A percentile compares a stretch with the other conserved stretches of the same genome.
These are phyloP conservation scores for Metarhizium rileyi DNA, from an alignment of 2,329 filamentous ascomycete genomes.

Conservation along the genomic window DNA sequence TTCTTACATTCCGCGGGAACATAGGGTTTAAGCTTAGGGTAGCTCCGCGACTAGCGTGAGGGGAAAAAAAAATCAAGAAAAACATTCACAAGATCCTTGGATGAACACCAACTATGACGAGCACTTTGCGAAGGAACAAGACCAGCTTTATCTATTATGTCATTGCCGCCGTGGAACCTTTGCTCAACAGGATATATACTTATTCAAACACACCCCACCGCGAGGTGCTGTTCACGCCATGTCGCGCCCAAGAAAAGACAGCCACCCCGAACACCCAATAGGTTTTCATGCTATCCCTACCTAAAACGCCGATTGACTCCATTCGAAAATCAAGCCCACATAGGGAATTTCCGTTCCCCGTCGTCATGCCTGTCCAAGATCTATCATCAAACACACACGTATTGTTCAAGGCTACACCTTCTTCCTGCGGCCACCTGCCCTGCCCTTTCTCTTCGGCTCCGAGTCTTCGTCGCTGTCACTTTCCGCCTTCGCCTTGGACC, in stretches of 20 bases:
- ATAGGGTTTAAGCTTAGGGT: background rate
- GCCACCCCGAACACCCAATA: slow-evolving; percentile 14
- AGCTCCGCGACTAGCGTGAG: background rate
- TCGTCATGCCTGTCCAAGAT: slow-evolving; percentile 11
- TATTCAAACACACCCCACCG: background rate
- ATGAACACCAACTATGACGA: no score
- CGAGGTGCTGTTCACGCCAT: background rate
- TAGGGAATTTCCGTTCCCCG: slow-evolving; percentile 12
- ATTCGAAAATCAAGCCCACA: background rate
- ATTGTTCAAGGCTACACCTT: slow-evolving; percentile 13
- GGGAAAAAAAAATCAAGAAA: background rate
- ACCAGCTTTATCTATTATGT: no score
- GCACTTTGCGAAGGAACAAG: no score
- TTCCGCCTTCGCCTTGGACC: slow-evolving; percentile 36
- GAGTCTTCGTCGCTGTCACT: slow-evolving; percentile 43
- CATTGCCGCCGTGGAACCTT: background rate
- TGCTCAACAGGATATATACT: background rate
- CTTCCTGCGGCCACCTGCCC: slow-evolving; percentile 42
- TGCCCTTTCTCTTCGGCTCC: slow-evolving; percentile 38
- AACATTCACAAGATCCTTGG: no score
- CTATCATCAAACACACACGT: no score
- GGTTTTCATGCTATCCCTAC: slow-evolving; percentile 13
- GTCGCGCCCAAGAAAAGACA: background rate
- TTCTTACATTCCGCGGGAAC: no score
- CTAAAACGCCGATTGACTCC: slow-evolving; percentile 14